Conservation (phyloP, 352 stramenopile species). For the Phytophthora pini region DNA sequence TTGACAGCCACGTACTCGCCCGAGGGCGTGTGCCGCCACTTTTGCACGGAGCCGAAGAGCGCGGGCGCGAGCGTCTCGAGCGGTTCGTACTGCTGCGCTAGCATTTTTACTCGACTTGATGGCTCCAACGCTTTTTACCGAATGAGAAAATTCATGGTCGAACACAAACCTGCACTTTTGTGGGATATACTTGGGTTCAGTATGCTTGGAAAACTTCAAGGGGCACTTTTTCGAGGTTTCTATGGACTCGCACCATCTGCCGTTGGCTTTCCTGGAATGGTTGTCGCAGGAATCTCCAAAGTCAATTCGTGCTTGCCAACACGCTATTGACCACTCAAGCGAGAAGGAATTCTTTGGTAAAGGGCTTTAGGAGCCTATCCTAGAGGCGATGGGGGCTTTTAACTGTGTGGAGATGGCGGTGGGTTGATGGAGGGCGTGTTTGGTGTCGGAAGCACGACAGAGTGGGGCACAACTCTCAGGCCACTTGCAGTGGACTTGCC, state of each 20-base stretch:
- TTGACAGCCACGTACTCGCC: constrained; percentile 78
- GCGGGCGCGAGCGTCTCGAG: constrained; percentile 67
- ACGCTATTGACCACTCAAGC: background rate
- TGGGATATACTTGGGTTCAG: constrained; percentile 20
- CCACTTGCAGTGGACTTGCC: constrained; percentile 9
- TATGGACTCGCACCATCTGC: constrained; percentile 28
- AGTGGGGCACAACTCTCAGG: background rate
- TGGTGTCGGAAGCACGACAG: background rate
- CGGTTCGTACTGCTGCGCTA: constrained; percentile 54
- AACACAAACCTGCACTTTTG: background rate
- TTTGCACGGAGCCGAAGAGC: constrained; percentile 77
- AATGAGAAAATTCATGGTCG: constrained; percentile 9
- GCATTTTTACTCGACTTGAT: constrained; percentile 24
- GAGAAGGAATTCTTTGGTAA: background rate
- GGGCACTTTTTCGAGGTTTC: constrained; percentile 13
- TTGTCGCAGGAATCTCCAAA: constrained; percentile 31
- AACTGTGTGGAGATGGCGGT: constrained; percentile 6
- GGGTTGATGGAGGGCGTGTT: background rate
- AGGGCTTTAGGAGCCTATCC: constrained; percentile 14
- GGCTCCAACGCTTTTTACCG: constrained; percentile 16
- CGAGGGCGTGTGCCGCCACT: constrained; percentile 58
- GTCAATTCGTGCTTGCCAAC: too few species aligned
- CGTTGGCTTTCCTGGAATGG: constrained; percentile 3
- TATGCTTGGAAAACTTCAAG: constrained; percentile 33
- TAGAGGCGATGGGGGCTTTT: background rate